phyloP scores from a whole-genome alignment of 371 early-diverging fungal species.

The Blastocladiella emersonii region DNA sequence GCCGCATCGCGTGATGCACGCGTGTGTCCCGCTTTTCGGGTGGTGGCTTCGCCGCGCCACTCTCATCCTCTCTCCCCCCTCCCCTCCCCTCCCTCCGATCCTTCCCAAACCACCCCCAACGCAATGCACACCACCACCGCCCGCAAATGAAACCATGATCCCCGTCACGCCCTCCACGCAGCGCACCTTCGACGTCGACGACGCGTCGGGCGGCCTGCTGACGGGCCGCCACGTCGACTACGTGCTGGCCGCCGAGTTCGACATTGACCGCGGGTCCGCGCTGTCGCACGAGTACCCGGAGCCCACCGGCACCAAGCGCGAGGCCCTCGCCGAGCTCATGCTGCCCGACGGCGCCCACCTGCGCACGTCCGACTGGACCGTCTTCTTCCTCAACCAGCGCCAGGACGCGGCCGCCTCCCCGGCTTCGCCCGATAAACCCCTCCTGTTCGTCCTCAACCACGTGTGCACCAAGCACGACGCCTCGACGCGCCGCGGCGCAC shows the following conservation, averaged over 20 bases:
- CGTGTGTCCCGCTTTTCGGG: too few relatives aligned
- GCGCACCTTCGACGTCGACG: too few relatives aligned
- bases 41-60: too few relatives aligned
- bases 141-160: too few relatives aligned
- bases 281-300: constrained; percentile 72
- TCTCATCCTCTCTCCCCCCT: too few relatives aligned
- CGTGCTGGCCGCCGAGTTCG: constrained; percentile 81
- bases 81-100: too few relatives aligned
- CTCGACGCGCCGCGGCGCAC: constrained; percentile 72
- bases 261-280: constrained; percentile 77
- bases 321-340: constrained; percentile 89
- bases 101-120: too few relatives aligned
- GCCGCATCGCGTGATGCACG: too few relatives aligned
- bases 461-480: constrained; percentile 77
- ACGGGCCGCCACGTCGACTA: constrained; percentile 44
- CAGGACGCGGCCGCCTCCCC: constrained; percentile 16
- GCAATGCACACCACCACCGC: too few relatives aligned
- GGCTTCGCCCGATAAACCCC: constrained; percentile 37
- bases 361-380: constrained; percentile 86
- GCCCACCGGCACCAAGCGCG: constrained; percentile 69
- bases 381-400: constrained; percentile 73
- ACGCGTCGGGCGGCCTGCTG: too few relatives aligned
- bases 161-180: too few relatives aligned
- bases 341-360: constrained; percentile 88
- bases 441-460: constrained; percentile 74